Conservation (phyloP, 176 grass and related monocot species). For the Oryza rufipogon region DNA sequence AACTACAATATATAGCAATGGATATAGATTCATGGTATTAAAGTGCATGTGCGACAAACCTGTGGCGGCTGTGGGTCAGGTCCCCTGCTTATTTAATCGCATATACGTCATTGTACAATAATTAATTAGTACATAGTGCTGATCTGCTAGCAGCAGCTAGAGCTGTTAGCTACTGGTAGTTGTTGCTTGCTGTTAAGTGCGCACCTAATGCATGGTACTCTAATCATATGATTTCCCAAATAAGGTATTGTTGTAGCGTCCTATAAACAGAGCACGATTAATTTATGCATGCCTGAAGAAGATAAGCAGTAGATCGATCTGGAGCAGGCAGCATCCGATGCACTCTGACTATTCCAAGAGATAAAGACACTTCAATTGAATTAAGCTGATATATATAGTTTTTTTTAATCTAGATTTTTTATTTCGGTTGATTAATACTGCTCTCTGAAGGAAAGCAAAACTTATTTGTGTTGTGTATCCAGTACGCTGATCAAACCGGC, state of each 20-base stretch:
- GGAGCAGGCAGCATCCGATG: background rate
- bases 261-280: background rate
- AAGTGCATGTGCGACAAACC: slow-evolving; percentile 37
- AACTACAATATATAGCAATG: background rate
- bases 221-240: background rate
- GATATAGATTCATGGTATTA: background rate
- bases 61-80: slow-evolving; percentile 40
- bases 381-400: background rate
- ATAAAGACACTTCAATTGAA: background rate
- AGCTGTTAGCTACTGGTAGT: background rate
- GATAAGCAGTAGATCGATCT: background rate
- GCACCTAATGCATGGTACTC: background rate
- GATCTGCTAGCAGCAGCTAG: background rate
- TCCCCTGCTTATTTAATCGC: background rate
- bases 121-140: background rate
- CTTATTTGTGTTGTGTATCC: too few species aligned
- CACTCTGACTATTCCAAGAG: background rate
- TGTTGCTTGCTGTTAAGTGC: background rate
- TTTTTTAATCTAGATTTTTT: too few species aligned
- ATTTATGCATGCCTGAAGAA: background rate
- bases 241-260: background rate
- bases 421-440: background rate
- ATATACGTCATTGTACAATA: background rate
- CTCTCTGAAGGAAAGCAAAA: background rate
- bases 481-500: too few species aligned